Base-by-base conservation (phyloP, 2,329 filamentous ascomycete species). In the Exophiala spinifera region DNA sequence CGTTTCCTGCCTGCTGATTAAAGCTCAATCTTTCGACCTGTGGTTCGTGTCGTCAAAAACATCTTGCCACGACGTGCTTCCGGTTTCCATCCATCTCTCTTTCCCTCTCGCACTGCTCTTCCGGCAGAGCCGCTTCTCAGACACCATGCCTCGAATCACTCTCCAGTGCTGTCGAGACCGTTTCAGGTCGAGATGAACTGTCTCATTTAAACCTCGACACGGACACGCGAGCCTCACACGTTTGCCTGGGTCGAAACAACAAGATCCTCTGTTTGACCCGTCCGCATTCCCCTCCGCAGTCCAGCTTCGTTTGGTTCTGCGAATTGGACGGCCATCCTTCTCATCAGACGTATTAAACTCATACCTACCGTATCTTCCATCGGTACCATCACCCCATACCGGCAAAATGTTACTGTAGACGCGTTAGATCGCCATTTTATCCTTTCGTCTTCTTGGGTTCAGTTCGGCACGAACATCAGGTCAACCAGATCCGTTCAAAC, bases 121-220 rank as follows among this genome's bases (percentile, higher is more conserved):
- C 14, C 33, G 23, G 50, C 57, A 55, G 54, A 60, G 52, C 49
- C 46, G 36, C 48, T 31, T 31, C 48, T 31, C 49, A 46, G 28
- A 53, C 21, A 51, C 40, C 44, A 60, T 60, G 57, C 49, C 39
- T 60, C 55, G 46, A 40, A 50, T 53, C 46, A 49, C 28, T 40
- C 33, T 55, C 28, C 46, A 37, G 19, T 46, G 33, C 34, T 48
- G 57, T 55, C 49, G 25, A 40, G 49, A 55, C 49, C 49, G 57
- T 51, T 52, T 56, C 49, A 56, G 51, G 57, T 57, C 49, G 21
- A 60, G 57, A 57, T 60, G 55, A 49, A 19, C 49, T 53, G 49
- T 49, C 54, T 57, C 51, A 46, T 46, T 49, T 34, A 19, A 15
- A 28, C 33, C 19, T 36, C 42, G 13, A 33, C 23, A 13, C 23